Percentiles rank a stretch among this genome's conserved stretches.
These are phyloP conservation scores for Begonia loranthoides DNA, from an alignment of 306 rosid species.

Conservation along the genomic window DNA sequence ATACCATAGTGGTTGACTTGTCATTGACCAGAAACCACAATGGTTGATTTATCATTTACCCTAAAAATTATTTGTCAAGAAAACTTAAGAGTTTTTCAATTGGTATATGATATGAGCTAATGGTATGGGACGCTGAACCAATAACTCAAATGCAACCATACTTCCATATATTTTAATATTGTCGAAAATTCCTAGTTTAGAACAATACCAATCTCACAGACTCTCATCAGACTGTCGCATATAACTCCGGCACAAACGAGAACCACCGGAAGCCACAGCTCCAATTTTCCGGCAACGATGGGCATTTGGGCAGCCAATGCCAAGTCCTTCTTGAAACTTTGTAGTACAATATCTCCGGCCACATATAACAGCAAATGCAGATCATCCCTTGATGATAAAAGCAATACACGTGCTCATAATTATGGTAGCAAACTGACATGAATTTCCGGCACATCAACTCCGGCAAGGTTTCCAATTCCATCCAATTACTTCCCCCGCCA, in stretches of 20 bases:
- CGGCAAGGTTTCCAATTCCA: constrained; percentile 52
- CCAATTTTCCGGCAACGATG: constrained; percentile 62
- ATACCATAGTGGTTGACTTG: no score
- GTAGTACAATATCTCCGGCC: constrained; percentile 91
- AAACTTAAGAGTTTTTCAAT: no score
- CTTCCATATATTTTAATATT: no score
- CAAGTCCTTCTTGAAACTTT: constrained; percentile 56
- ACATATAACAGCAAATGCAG: constrained; percentile 75
- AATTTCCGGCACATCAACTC: constrained; percentile 63
- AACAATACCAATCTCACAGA: no score
- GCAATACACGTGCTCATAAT: constrained; percentile 83
- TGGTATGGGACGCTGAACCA: no score
- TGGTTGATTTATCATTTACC: no score
- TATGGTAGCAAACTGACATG: constrained; percentile 74
- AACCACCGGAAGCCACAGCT: constrained; percentile 87
- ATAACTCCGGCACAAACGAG: constrained; percentile 59
- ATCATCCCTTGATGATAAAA: constrained; percentile 85
- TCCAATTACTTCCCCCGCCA: constrained; percentile 34
- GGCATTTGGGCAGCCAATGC: constrained; percentile 90
- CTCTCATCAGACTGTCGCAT: no score
- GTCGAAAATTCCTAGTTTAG: no score
- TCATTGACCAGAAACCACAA: no score
- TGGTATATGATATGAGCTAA: no score
- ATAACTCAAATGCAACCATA: no score
- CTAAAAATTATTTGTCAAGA: no score